Evolutionary conservation across 1,284 basidiomycete genomes (phyloP), one percentile per base, ranked within the genome.

Genomic region (Acaromyces ingoldii): DNA sequence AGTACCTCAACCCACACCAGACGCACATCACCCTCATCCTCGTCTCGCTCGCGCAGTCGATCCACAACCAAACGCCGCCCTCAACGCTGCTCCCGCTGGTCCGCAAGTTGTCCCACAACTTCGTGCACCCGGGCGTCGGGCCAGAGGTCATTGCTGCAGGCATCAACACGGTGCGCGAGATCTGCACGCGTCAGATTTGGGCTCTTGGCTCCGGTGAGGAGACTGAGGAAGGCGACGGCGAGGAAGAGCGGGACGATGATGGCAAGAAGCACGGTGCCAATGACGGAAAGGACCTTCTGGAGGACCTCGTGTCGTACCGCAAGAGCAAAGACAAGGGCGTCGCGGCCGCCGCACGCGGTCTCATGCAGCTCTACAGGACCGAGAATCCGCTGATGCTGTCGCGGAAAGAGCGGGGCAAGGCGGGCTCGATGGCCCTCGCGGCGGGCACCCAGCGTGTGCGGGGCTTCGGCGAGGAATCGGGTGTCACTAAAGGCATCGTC

Each of bases 101-200:
- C 45, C 83, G 84, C 53, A 99, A 98, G 78, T 79, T 99, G 49
- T 89, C 92, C 0, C 85, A 89, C 67, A 91, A 96, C 71, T 99
- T 99, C 67, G 88, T 99, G 2, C 93, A 98, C 76, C 93, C 93
- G 0, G 95, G 95, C 57, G 95, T 98, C 3, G 89, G 90, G 2
- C 83, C 85, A 58, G 92, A 98, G 76, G 91, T 98, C 65, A 88
- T 97, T 52, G 86, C 92, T 0, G 95, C 93, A 0, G 95, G 95
- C 31, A 80, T 99, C 67, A 99, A 99, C 74, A 83, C 90, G 19
- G 89, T 98, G 41, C 82, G 91, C 33, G 93, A 98, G 77, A 85
- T 98, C 24, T 96, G 90, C 74, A 78, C 87, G 34, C 78, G 93
- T 29, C 95, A 99, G 75, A 91, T 93, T 4, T 93, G 91, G 90